Percentiles rank a stretch among this genome's conserved stretches.
phyloP scores from a whole-genome alignment of 2,329 filamentous ascomycete genomes.

The Colletotrichum sidae region DNA sequence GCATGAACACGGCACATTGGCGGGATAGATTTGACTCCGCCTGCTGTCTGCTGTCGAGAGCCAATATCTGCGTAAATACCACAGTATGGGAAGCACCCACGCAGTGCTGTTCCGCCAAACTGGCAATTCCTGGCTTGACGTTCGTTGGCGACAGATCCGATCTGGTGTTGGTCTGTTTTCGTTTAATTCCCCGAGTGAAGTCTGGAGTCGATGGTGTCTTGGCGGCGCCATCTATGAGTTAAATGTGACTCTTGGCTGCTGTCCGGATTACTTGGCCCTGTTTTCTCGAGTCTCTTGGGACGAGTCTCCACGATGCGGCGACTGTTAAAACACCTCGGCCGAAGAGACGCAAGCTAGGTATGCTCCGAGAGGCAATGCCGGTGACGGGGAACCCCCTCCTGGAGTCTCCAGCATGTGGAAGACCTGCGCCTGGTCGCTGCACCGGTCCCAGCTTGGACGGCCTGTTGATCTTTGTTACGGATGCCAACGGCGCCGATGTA shows the following conservation, averaged over 20 bases:
- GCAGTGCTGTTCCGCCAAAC: too few species aligned
- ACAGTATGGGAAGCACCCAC: too few species aligned
- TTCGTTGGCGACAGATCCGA: too few species aligned
- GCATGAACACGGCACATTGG: neutral
- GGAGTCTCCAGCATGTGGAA: too few species aligned
- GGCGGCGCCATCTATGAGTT: neutral
- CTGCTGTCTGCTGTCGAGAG: neutral
- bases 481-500: slow-evolving; percentile 5
- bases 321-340: too few species aligned
- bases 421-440: too few species aligned
- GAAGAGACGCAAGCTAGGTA: too few species aligned
- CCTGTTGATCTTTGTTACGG: slow-evolving; percentile 20
- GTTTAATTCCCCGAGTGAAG: slow-evolving; percentile 12
- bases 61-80: neutral
- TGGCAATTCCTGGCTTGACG: too few species aligned
- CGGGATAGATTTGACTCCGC: neutral
- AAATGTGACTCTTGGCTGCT: slow-evolving; percentile 11
- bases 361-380: too few species aligned
- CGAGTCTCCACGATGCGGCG: neutral
- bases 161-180: too few species aligned
- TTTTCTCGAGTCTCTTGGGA: slow-evolving; percentile 26
- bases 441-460: neutral
- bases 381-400: too few species aligned
- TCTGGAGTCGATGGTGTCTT: slow-evolving; percentile 2
- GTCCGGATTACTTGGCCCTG: slow-evolving; percentile 15